Evolutionary conservation across 139 green algal genomes (phyloP).

Genomic region (Zygnema cylindricum): DNA sequence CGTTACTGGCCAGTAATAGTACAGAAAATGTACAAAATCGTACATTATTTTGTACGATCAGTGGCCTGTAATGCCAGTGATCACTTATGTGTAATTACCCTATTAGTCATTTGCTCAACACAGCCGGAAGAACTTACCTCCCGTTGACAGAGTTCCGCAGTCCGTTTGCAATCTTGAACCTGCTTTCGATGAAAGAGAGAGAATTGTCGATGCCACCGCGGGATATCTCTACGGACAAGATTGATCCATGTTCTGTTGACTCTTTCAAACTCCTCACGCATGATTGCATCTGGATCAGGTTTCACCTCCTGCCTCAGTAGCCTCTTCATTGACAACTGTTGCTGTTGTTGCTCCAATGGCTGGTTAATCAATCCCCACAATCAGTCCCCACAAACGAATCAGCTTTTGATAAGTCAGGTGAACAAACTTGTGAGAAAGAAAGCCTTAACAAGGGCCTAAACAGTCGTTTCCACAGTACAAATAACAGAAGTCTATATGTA

Average conservation of each 20-base stretch:
- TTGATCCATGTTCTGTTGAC: constrained; percentile 24
- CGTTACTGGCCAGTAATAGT: too few relatives aligned
- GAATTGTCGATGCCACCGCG: constrained; percentile 41
- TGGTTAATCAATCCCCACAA: neutral
- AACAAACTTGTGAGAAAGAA: too few relatives aligned
- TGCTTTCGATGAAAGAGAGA: constrained; percentile 55
- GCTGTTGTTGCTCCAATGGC: constrained; percentile 25
- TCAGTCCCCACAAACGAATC: too few relatives aligned
- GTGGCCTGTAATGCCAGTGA: too few relatives aligned
- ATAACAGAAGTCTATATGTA: too few relatives aligned
- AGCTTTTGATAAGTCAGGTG: too few relatives aligned
- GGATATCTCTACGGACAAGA: constrained; percentile 55
- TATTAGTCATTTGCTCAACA: too few relatives aligned
- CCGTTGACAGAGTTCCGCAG: constrained; percentile 59
- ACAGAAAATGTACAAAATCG: too few relatives aligned
- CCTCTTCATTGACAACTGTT: constrained; percentile 26
- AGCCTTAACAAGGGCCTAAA: too few relatives aligned
- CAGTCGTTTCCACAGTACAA: too few relatives aligned
- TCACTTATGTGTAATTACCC: too few relatives aligned
- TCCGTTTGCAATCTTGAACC: constrained; percentile 43
- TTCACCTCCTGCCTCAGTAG: constrained; percentile 9
- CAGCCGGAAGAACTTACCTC: constrained; percentile 48
- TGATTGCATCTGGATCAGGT: neutral
- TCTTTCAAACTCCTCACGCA: constrained; percentile 51
- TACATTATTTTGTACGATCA: too few relatives aligned